Conservation (phyloP, 192 early-diverging fungal genomes). For the Paraglomus occultum region DNA sequence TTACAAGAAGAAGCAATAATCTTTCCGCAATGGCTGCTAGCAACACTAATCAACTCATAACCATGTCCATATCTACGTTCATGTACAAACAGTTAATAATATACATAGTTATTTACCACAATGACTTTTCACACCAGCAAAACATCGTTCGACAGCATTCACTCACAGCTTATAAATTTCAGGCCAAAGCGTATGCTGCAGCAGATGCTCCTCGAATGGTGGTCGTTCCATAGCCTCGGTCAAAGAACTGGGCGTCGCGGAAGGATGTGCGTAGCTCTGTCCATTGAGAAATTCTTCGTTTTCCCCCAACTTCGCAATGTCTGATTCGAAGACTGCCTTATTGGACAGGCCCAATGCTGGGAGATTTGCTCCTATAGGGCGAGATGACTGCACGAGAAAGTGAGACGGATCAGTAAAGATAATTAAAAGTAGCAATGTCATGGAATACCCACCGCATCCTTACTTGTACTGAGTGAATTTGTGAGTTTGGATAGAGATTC, state of each 20-base stretch:
- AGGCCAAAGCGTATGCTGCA: conserved; percentile 93
- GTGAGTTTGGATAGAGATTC: conserved; percentile 57
- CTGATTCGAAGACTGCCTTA: conserved; percentile 79
- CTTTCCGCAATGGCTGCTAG: conserved; percentile 65
- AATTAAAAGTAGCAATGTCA: background rate
- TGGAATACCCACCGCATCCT: conserved; percentile 39
- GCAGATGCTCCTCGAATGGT: conserved; percentile 87
- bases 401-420: background rate
- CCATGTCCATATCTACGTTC: conserved; percentile 78
- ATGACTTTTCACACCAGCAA: background rate
- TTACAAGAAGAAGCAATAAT: conserved; percentile 76
- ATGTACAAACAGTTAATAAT: background rate
- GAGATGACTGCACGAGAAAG: conserved; percentile 35
- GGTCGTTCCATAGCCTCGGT: conserved; percentile 52
- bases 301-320: conserved; percentile 42
- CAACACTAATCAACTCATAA: conserved; percentile 85
- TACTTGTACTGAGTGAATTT: conserved; percentile 33
- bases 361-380: conserved; percentile 75
- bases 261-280: conserved; percentile 56
- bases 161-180: conserved; percentile 88
- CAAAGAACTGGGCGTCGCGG: conserved; percentile 44
- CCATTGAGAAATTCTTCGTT: conserved; percentile 57
- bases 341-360: conserved; percentile 95
- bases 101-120: background rate
- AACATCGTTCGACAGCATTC: conserved; percentile 1